Conservation (phyloP, 768 basidiomycete species). For the Boletus pseudo-olivaceus region DNA sequence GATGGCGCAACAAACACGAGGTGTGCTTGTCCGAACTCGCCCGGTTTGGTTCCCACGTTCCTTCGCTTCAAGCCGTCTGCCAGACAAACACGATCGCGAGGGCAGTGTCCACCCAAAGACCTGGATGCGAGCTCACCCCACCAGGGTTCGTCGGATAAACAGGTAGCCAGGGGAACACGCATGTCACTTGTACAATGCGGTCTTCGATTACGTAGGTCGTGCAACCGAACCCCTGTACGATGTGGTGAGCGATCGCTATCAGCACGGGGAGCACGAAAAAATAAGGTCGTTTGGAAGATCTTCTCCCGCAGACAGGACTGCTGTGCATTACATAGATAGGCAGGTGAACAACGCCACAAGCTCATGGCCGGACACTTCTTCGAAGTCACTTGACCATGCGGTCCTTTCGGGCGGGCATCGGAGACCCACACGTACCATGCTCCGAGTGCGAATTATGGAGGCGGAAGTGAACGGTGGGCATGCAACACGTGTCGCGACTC, state of each 20-base stretch:
- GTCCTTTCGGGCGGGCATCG: constrained; percentile 9
- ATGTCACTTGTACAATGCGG: neutral
- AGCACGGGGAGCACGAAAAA: neutral
- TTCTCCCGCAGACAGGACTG: neutral
- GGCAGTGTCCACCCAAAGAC: neutral
- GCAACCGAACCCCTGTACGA: neutral
- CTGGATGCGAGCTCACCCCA: neutral
- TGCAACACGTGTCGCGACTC: constrained; percentile 15
- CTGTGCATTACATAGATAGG: neutral
- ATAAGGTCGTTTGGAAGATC: neutral
- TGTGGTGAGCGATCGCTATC: constrained; percentile 1
- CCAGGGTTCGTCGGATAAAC: neutral
- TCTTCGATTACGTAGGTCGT: constrained; percentile 20
- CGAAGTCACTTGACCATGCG: neutral
- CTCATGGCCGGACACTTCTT: neutral
- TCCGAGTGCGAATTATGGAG: constrained; percentile 14
- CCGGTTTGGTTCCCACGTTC: neutral
- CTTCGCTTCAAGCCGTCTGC: neutral
- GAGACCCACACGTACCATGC: neutral
- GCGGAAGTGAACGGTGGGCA: constrained; percentile 14
- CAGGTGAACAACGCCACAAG: neutral
- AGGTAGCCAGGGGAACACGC: neutral
- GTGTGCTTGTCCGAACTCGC: neutral
- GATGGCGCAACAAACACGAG: neutral
- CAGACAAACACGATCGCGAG: neutral